Evolutionary conservation across 2,329 filamentous ascomycete species (phyloP).

Genomic region (Cercospora canescens): DNA sequence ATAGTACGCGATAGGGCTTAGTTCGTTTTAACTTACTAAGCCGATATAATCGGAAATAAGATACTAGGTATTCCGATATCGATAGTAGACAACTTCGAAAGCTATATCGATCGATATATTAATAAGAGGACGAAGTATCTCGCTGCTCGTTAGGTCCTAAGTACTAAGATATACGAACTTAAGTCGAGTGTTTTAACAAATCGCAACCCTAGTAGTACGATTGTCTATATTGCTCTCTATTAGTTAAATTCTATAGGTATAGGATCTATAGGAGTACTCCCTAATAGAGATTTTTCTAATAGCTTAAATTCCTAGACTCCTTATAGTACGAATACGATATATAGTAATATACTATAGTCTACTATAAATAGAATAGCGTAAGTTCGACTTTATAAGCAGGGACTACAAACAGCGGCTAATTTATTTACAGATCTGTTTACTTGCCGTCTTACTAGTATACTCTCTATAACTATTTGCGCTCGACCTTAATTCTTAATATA

Average conservation of each 20-base stretch:
- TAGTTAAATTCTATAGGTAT: not conserved
- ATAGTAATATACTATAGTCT: not conserved
- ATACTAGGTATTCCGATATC: not conserved
- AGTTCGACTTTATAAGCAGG: not conserved
- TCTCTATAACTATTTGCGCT: not conserved
- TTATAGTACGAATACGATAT: not conserved
- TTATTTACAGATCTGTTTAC: not conserved
- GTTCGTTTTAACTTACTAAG: not conserved
- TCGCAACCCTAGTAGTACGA: not conserved
- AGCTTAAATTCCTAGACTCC: not conserved
- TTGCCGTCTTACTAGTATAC: not conserved
- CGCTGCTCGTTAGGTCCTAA: not conserved
- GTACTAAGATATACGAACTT: not conserved
- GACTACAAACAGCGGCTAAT: not conserved
- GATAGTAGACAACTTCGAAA: not conserved
- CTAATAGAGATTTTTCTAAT: not conserved
- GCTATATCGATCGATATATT: not conserved
- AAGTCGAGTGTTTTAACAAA: not conserved
- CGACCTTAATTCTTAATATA: not conserved
- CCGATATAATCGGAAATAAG: not conserved
- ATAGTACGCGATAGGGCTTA: not conserved
- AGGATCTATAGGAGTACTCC: not conserved
- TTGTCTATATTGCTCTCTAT: not conserved
- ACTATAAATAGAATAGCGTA: not conserved
- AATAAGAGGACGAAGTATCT: not conserved